Conservation (phyloP, 306 rosid genomes). For the Nissolia schottii region DNA sequence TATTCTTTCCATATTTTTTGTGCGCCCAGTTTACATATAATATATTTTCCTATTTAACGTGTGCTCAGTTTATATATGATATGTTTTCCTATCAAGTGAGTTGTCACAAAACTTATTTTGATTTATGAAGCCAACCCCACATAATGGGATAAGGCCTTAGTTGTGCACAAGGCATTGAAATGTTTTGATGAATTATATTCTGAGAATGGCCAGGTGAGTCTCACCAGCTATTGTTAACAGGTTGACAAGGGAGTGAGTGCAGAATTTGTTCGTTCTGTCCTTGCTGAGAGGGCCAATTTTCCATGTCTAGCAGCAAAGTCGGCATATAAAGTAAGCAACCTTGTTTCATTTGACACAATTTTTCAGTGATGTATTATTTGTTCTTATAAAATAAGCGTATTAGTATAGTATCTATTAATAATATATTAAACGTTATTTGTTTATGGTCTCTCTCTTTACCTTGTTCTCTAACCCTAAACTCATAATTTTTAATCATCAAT, state of each 20-base stretch:
- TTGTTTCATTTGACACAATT: neutral
- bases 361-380: neutral
- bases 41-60: neutral
- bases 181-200: neutral
- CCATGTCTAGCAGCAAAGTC: slow-evolving; percentile 82
- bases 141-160: too few relatives aligned
- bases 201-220: neutral
- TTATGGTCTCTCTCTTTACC: neutral
- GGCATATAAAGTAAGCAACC: slow-evolving; percentile 57
- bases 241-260: slow-evolving; percentile 74
- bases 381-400: neutral
- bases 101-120: too few relatives aligned
- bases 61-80: too few relatives aligned
- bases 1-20: neutral
- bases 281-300: slow-evolving; percentile 67
- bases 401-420: neutral
- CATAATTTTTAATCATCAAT: neutral
- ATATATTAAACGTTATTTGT: neutral
- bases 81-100: too few relatives aligned
- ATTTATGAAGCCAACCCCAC: too few relatives aligned
- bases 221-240: slow-evolving; percentile 37
- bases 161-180: neutral
- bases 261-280: slow-evolving; percentile 82
- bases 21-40: neutral
- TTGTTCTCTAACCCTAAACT: neutral